phyloP scores from a whole-genome alignment of 2,329 filamentous ascomycete genomes.

The Cadophora malorum region DNA sequence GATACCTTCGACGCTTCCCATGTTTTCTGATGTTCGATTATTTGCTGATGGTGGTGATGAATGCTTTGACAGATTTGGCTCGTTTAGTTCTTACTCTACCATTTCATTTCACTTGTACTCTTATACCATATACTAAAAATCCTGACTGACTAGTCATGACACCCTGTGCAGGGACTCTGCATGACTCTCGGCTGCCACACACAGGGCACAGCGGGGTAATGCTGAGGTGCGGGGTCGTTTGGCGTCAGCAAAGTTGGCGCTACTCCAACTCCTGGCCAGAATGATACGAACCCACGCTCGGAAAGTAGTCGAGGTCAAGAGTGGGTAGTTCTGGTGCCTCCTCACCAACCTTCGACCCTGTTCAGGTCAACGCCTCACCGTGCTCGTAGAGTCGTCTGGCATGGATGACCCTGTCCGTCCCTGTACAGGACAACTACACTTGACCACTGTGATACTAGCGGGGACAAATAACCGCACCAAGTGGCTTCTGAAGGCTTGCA shows the following conservation, averaged over 20 bases:
- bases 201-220: conserved; percentile 22
- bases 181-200: conserved; percentile 18
- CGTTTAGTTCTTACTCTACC: neutral
- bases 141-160: neutral
- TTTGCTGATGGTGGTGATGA: neutral
- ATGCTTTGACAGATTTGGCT: no score
- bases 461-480: neutral
- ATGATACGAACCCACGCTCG: conserved; percentile 1
- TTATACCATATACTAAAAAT: conserved; percentile 17
- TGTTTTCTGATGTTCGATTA: conserved; percentile 10
- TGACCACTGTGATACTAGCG: neutral
- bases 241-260: neutral
- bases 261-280: neutral
- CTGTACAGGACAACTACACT: neutral
- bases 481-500: neutral
- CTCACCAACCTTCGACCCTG: neutral
- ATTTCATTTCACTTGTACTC: neutral
- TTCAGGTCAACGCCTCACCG: neutral
- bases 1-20: conserved; percentile 22
- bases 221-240: conserved; percentile 3
- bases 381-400: neutral
- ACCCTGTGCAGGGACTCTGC: conserved; percentile 4
- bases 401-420: conserved; percentile 1
- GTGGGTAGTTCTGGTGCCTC: neutral
- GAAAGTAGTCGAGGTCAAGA: neutral